phyloP scores from a whole-genome alignment of 2,329 filamentous ascomycete species.

The Talaromyces albobiverticillius region DNA sequence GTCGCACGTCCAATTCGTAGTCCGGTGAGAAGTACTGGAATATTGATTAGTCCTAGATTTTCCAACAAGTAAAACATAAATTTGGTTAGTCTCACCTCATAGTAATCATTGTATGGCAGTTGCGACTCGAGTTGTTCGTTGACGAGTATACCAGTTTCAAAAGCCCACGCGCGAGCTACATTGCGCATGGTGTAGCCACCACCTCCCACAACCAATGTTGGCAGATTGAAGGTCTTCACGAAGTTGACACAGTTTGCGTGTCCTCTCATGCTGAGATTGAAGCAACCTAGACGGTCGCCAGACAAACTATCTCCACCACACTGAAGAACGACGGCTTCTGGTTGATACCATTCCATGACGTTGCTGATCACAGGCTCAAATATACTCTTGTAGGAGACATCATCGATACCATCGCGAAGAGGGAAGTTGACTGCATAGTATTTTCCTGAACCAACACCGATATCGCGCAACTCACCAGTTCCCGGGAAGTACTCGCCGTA shows the following conservation, averaged over 20 bases:
- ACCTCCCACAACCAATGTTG: conserved; percentile 64
- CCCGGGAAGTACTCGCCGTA: conserved; percentile 72
- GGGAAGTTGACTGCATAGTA: conserved; percentile 69
- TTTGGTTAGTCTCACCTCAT: conserved; percentile 54
- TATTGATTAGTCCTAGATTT: not conserved
- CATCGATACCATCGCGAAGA: conserved; percentile 66
- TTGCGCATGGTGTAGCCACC: conserved; percentile 70
- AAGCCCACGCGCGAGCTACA: conserved; percentile 60
- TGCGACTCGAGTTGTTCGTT: conserved; percentile 75
- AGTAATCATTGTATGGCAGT: conserved; percentile 97
- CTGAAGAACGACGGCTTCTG: conserved; percentile 66
- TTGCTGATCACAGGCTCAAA: conserved; percentile 67
- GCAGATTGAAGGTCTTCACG: conserved; percentile 65
- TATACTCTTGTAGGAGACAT: conserved; percentile 64
- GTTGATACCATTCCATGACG: conserved; percentile 67
- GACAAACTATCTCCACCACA: conserved; percentile 67
- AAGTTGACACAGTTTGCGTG: conserved; percentile 69
- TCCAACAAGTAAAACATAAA: not conserved
- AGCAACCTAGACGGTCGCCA: conserved; percentile 65
- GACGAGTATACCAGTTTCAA: conserved; percentile 76
- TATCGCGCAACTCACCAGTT: conserved; percentile 66
- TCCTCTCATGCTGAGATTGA: conserved; percentile 68
- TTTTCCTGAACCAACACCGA: conserved; percentile 65
- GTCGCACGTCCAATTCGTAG: conserved; percentile 66
- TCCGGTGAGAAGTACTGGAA: conserved; percentile 64